Base-by-base conservation (phyloP, 495 filamentous ascomycete genomes). In the Podospora fimiseda region DNA sequence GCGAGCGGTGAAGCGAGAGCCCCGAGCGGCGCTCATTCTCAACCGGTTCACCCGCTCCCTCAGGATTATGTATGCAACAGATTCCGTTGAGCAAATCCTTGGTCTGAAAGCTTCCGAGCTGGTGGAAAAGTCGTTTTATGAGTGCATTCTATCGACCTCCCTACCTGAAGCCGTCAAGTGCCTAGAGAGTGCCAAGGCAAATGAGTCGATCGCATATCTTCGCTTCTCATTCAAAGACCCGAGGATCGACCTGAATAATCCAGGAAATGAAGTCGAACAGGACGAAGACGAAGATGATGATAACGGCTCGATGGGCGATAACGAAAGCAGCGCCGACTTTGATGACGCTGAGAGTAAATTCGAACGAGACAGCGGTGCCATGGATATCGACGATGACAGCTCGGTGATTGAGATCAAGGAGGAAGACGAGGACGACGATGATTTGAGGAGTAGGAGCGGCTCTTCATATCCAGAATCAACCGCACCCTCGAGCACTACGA, bases 181-280 rank as follows among this genome's bases (percentile, higher is more conserved):
- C 57, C 68, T 95, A 40, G 89, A 94, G 63, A 84, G 83, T 57
- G 90, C 90, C 6, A 94, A 95, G 63, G 84, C 83, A n/a, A 94
- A 95, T 59, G 89, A 94, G 57, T 94, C 90, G 11, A 94, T 95
- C 58, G 89, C 90, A 13, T 95, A 95, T 59, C 74, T 95, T 47
- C 86, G 90, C n/a, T 95, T 95, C 62, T 88, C 82, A 78, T 91
- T 84, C 65, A 79, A 87, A 30, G 85, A 94, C 66, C 89, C 89
- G 22, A 74, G 78, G 50, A 57, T 60, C 50, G 71, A 74, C 9
- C 58, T 60, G 38, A 63, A 62, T 20, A 62, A 67, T 18, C 52
- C 48, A 2, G 61, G 59, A 3, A 63, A 67, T 13, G 60, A 70
- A 9, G 63, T 70, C 1, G 70, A 71, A 8, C 68, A 64, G 1